Evolutionary conservation across 345 rosid genomes (phyloP), one percentile per base, ranked within the genome.

Genomic region (Syzygium aqueum): DNA sequence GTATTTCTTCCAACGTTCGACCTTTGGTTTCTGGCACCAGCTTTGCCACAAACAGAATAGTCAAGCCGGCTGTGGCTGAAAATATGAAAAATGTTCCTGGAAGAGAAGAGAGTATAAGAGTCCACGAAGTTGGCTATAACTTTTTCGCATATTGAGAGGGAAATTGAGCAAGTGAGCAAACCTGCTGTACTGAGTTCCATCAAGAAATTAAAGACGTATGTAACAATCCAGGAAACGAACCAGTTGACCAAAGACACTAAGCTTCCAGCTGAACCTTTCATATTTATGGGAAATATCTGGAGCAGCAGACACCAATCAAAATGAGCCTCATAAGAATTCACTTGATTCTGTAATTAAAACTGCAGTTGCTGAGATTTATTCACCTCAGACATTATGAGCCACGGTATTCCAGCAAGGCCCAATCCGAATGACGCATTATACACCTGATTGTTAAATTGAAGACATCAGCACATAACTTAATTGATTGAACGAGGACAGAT

Each of bases 351-450:
- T 43, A 16, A 65, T 52, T 19, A 13, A 53, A 51, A 53, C 49
- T 50, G 33, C 43, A 25, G 3, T 46, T 92, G 49, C 49, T 73
- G 80, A 11, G 80, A 37, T 73, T 73, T 73, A 73, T 49, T 73
- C 80, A 96, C 98, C 98, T 96, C 98, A 3, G 97, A 94, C 92
- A 96, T 94, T 87, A 96, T 93, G 56, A 93, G 92, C 97, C 96
- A 95, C 11, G 98, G 96, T 83, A 96, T 92, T 84, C 95, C 95
- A 88, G 94, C 95, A 90, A 95, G 94, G 88, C 96, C 98, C n/a
- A 96, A 52, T n/a, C 96, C 89, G 77, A 92, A 91, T 14, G 94
- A 92, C 53, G 90, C 93, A 8, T 91, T 87, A 84, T 63, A 91
- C 28, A 92, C 1, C 80, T 73, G 49, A 73, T 73, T 73, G 23